phyloP scores from a whole-genome alignment of 192 early-diverging fungal species.

The Coemansia reversa region DNA sequence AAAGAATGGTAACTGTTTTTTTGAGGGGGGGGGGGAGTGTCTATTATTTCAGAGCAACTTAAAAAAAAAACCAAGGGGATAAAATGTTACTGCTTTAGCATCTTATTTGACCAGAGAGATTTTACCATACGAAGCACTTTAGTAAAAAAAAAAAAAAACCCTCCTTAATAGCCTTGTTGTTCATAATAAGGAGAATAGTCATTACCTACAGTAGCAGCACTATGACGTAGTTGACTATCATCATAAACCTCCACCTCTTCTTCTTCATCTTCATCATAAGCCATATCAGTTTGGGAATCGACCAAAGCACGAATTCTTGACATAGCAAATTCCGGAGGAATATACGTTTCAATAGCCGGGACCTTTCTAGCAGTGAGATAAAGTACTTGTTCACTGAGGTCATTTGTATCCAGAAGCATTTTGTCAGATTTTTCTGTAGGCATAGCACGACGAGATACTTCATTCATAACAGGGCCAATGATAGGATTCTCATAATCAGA shows the following conservation, averaged over 20 bases:
- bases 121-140: too few relatives aligned
- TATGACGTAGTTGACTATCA: neutral
- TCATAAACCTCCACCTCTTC: slow-evolving; percentile 9
- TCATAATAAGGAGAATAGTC: too few relatives aligned
- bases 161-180: too few relatives aligned
- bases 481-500: slow-evolving; percentile 95
- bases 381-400: slow-evolving; percentile 60
- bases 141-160: too few relatives aligned
- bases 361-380: slow-evolving; percentile 64
- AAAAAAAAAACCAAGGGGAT: too few relatives aligned
- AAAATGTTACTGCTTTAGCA: too few relatives aligned
- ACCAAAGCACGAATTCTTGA: slow-evolving; percentile 45
- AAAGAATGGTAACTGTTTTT: too few relatives aligned
- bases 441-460: slow-evolving; percentile 79
- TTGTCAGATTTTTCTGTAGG: slow-evolving; percentile 88
- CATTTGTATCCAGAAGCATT: slow-evolving; percentile 80
- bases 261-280: slow-evolving; percentile 39
- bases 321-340: slow-evolving; percentile 65
- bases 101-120: too few relatives aligned
- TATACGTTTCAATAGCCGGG: slow-evolving; percentile 69
- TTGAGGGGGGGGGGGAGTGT: too few relatives aligned
- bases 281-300: slow-evolving; percentile 50
- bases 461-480: slow-evolving; percentile 67
- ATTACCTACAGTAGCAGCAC: too few relatives aligned
- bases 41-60: too few relatives aligned